These are phyloP conservation scores for Misopates orontium DNA, from an alignment of 257 asterid species.

Conservation along the genomic window DNA sequence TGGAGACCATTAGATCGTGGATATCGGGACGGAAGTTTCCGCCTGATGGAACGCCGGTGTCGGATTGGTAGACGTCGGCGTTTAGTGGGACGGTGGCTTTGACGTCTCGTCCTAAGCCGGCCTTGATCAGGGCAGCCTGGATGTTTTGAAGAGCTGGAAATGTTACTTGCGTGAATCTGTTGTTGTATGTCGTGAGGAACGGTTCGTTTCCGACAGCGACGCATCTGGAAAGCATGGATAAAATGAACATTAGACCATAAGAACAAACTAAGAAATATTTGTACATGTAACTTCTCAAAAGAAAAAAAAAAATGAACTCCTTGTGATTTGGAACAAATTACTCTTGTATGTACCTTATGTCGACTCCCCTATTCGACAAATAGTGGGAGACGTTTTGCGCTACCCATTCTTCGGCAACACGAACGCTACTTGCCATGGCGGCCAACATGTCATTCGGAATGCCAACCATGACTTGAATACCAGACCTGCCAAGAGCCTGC, in stretches of 20 bases:
- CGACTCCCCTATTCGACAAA: slow-evolving; percentile 66
- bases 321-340: too few species aligned
- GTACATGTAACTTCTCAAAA: too few species aligned
- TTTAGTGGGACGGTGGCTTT: slow-evolving; percentile 87
- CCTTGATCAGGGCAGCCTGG: slow-evolving; percentile 81
- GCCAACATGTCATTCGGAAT: slow-evolving; percentile 88
- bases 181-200: slow-evolving; percentile 56
- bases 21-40: slow-evolving; percentile 76
- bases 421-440: slow-evolving; percentile 55
- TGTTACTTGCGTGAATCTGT: slow-evolving; percentile 56
- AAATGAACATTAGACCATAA: neutral
- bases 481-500: slow-evolving; percentile 71
- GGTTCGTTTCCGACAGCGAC: slow-evolving; percentile 93
- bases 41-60: slow-evolving; percentile 57
- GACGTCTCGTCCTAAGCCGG: slow-evolving; percentile 72
- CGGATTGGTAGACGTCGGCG: slow-evolving; percentile 73
- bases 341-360: slow-evolving; percentile 53
- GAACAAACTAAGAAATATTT: too few species aligned
- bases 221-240: slow-evolving; percentile 40
- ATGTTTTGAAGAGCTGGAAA: slow-evolving; percentile 73
- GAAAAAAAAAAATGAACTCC: too few species aligned
- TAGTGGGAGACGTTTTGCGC: slow-evolving; percentile 62
- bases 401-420: slow-evolving; percentile 79
- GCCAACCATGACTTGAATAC: slow-evolving; percentile 89
- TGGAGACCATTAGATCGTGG: slow-evolving; percentile 51